Evolutionary conservation across 257 asterid species (phyloP).

Genomic region (Salvia hispanica): DNA sequence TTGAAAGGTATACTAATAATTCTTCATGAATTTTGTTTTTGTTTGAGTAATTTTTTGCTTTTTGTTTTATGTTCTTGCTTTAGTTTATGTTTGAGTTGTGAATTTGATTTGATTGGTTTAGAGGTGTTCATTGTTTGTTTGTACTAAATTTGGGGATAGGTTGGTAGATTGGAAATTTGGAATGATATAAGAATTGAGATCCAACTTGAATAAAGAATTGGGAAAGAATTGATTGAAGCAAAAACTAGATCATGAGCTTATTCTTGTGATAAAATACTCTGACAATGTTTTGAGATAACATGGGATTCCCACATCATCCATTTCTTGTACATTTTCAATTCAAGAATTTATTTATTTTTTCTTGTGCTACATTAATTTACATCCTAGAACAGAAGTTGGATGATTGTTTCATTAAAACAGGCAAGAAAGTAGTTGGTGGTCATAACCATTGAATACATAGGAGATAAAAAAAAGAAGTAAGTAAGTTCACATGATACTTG

Average conservation of each 20-base stretch:
- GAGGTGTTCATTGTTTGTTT: not conserved
- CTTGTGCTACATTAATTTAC: not conserved
- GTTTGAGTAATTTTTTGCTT: not conserved
- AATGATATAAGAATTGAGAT: not conserved
- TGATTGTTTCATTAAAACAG: conserved; percentile 18
- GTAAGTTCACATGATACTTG: conserved; percentile 35
- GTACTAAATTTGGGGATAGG: conserved; percentile 1
- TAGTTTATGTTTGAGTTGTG: conserved; percentile 1
- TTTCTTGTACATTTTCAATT: not conserved
- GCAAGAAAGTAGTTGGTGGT: conserved; percentile 36
- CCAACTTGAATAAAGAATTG: conserved; percentile 17
- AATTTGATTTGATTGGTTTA: conserved; percentile 19
- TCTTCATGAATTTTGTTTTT: not conserved
- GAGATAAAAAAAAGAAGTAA: not conserved
- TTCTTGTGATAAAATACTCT: conserved; percentile 7
- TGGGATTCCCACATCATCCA: not conserved
- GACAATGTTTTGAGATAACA: not conserved
- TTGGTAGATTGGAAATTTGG: conserved; percentile 10
- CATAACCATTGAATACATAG: conserved; percentile 29
- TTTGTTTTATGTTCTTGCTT: conserved; percentile 10
- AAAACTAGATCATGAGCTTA: conserved; percentile 26
- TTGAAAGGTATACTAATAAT: conserved; percentile 46
- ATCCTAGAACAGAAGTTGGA: conserved; percentile 5
- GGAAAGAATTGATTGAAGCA: conserved; percentile 17
- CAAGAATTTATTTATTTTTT: not conserved